These are phyloP conservation scores for Asterella californica DNA, from an alignment of 225 moss, liverwort and hornwort genomes.

Conservation along the genomic window DNA sequence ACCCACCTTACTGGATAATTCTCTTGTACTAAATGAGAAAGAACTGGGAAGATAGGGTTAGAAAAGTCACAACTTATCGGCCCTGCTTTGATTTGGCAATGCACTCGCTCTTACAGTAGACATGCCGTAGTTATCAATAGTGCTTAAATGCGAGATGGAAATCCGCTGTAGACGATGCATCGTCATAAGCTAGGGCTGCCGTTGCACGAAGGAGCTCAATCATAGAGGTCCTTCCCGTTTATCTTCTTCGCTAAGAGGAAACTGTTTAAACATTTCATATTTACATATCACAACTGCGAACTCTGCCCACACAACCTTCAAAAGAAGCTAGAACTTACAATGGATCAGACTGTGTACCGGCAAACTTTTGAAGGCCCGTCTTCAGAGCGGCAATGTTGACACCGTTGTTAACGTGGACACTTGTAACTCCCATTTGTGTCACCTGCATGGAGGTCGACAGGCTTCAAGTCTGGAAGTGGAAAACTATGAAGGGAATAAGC, in stretches of 20 bases:
- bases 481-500: background rate
- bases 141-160: slow-evolving; percentile 9
- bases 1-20: no score
- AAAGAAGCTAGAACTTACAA: background rate
- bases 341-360: slow-evolving; percentile 33
- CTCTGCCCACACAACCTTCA: background rate
- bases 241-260: no score
- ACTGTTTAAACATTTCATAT: no score
- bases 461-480: no score
- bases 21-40: no score
- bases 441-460: slow-evolving; percentile 27
- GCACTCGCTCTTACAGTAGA: slow-evolving; percentile 30
- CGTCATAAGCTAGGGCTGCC: background rate
- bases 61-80: no score
- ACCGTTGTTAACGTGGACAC: slow-evolving; percentile 41
- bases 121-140: slow-evolving; percentile 29
- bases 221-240: background rate
- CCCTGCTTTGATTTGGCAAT: no score
- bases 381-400: slow-evolving; percentile 42
- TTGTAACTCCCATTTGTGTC: slow-evolving; percentile 44
- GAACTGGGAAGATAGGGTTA: no score
- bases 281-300: background rate
- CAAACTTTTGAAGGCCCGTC: slow-evolving; percentile 44
- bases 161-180: background rate
- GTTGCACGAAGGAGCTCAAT: background rate